These are phyloP conservation scores for Phytophthora podocarpi DNA, from an alignment of 352 stramenopile species.

Conservation along the genomic window DNA sequence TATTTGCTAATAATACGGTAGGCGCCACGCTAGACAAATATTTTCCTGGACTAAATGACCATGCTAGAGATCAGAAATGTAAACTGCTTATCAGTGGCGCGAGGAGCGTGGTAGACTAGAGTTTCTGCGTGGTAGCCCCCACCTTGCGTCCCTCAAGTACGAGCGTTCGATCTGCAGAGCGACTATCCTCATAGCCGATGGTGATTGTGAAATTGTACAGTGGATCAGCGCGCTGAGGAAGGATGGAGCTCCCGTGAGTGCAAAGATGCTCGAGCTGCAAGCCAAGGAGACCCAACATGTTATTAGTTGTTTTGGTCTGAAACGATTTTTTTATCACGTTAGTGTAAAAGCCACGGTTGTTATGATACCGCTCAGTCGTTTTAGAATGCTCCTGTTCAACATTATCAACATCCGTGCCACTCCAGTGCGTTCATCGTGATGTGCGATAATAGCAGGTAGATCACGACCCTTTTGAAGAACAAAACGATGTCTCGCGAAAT, in stretches of 20 bases:
- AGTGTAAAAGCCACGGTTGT: too few species aligned
- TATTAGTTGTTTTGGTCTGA: too few species aligned
- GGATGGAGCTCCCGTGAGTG: background rate
- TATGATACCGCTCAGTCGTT: too few species aligned
- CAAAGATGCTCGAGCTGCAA: background rate
- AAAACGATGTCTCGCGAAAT: too few species aligned
- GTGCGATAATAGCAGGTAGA: too few species aligned
- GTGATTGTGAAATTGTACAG: background rate
- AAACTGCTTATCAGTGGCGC: slow-evolving; percentile 1
- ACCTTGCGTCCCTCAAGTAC: background rate
- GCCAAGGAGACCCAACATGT: background rate
- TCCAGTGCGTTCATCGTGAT: too few species aligned
- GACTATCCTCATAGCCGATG: background rate
- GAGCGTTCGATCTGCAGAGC: background rate
- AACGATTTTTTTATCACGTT: too few species aligned
- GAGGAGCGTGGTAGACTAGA: background rate
- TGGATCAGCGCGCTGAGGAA: background rate
- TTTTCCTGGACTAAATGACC: background rate
- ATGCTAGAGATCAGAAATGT: background rate
- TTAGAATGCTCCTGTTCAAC: too few species aligned
- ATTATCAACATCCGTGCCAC: too few species aligned
- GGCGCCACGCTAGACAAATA: background rate
- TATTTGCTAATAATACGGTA: background rate
- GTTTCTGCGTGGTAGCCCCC: background rate
- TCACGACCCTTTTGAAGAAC: too few species aligned